Evolutionary conservation across 2,329 filamentous ascomycete genomes (phyloP), one percentile per base, ranked within the genome.

Genomic region (Fusarium sp.): DNA sequence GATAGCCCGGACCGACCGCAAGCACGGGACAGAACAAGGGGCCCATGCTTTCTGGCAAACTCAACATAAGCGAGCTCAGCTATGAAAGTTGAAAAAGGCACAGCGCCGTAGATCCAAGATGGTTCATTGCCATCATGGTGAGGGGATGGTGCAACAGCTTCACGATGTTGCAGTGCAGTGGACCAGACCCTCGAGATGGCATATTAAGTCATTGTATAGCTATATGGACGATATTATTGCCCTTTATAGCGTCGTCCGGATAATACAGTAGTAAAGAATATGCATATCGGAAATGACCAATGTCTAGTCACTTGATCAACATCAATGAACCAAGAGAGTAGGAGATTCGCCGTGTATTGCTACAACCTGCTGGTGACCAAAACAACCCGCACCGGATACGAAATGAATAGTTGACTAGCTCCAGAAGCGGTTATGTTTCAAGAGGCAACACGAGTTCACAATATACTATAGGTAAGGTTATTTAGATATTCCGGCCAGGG

Each of bases 1-100:
- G 59, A 60, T 47, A 61, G 72, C 66, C 76, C 68, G 75, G 73
- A 74, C 61, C 62, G 67, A 66, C 70, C 64, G 57, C 45, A 56
- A 44, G 64, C 65, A 73, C 58, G 67, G 72, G 34, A 70, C 45
- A 47, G 24, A 59, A 48, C 67, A 63, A 64, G 66, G 73, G 66
- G n/a, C 55, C 67, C 68, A 59, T 70, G 69, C 36, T 42, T 60
- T 58, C 17, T 64, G 24, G 42, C 42, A 58, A 58, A 22, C 42
- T 59, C 42, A 26, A 18, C 22, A 50, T 52, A 54, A 74, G 69
- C 71, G 69, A 68, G 64, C 73, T 68, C 60, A 68, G 74, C 60
- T 68, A 67, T 50, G 54, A 52, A 55, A 56, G 54, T 63, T 55
- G 66, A 56, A 38, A 59, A 76, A 71, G 59, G 62, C 62, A 66